Evolutionary conservation across 2,329 filamentous ascomycete genomes (phyloP).

Genomic region (Parastagonospora avenae): DNA sequence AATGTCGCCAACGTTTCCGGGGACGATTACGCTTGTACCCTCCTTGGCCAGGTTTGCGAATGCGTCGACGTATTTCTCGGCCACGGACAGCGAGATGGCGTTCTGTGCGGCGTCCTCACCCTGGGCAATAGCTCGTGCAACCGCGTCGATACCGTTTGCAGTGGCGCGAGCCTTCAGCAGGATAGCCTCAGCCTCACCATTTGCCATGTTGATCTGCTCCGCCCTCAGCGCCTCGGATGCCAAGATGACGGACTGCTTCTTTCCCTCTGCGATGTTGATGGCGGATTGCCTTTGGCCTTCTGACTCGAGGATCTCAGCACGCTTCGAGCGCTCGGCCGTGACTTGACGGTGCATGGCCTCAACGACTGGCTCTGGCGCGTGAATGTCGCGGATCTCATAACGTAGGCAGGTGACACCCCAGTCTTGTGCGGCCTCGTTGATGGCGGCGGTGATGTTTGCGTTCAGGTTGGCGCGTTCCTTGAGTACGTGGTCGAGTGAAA

Average conservation of each 20-base stretch:
- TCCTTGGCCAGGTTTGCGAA: constrained; percentile 93
- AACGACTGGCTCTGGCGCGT: constrained; percentile 90
- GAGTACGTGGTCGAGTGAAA: constrained; percentile 94
- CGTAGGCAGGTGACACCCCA: constrained; percentile 96
- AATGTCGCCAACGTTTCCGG: constrained; percentile 95
- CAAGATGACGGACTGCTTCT: constrained; percentile 95
- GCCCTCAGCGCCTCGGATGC: constrained; percentile 89
- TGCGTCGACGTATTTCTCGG: constrained; percentile 97
- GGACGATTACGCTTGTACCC: constrained; percentile 92
- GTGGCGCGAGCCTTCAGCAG: constrained; percentile 83
- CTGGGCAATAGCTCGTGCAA: constrained; percentile 74
- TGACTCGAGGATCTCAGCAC: constrained; percentile 95
- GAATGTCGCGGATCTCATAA: constrained; percentile 98
- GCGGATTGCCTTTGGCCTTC: constrained; percentile 96
- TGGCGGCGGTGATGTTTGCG: constrained; percentile 96
- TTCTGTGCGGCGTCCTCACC: constrained; percentile 78
- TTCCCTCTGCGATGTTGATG: constrained; percentile 98
- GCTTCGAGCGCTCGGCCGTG: constrained; percentile 94
- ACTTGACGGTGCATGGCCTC: constrained; percentile 99
- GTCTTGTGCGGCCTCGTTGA: constrained; percentile 95
- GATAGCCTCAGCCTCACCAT: constrained; percentile 94
- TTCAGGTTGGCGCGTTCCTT: constrained; percentile 97
- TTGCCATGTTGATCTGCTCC: constrained; percentile 91
- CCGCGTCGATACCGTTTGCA: constrained; percentile 83
- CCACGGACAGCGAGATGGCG: constrained; percentile 85